These are phyloP conservation scores for Erodium moschatum DNA, from an alignment of 441 rosid genomes.

Conservation along the genomic window DNA sequence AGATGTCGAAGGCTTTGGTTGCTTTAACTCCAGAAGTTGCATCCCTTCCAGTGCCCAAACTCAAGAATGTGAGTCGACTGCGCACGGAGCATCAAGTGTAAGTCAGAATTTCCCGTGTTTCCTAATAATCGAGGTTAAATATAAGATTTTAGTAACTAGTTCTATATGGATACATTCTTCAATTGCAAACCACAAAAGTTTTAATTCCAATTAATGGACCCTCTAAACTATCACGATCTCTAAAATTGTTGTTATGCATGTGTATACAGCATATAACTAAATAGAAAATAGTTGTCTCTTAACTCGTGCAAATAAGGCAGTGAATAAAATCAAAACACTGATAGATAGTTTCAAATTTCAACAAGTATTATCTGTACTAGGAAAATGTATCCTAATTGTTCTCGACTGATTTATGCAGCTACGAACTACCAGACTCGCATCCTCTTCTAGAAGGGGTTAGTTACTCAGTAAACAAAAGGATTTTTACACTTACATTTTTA, in stretches of 20 bases:
- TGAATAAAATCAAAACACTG: neutral
- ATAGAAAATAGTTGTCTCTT: neutral
- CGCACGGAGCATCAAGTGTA: conserved; percentile 97
- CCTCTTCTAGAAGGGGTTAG: conserved; percentile 75
- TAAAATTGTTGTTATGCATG: neutral
- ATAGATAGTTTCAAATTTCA: neutral
- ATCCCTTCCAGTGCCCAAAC: conserved; percentile 61
- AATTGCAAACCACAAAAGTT: neutral
- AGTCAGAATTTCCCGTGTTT: conserved; percentile 32
- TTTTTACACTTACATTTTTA: conserved; percentile 5
- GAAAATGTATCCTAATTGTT: neutral
- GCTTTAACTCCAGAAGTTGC: conserved; percentile 66
- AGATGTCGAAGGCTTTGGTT: conserved; percentile 82
- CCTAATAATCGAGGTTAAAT: conserved; percentile 1
- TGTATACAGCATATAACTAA: neutral
- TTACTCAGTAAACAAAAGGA: conserved; percentile 13
- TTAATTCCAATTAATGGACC: neutral
- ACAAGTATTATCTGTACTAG: conserved; percentile 2
- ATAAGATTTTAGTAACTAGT: neutral
- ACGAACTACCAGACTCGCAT: conserved; percentile 82
- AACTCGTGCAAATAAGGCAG: conserved; percentile 2
- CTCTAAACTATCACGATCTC: neutral
- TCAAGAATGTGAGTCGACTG: conserved; percentile 68
- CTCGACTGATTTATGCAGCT: conserved; percentile 44
- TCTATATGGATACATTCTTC: neutral